A percentile compares a stretch with the other conserved stretches of the same genome.
phyloP scores from a whole-genome alignment of 208 protist species.

The Herpetomonas samuelpessoai region DNA sequence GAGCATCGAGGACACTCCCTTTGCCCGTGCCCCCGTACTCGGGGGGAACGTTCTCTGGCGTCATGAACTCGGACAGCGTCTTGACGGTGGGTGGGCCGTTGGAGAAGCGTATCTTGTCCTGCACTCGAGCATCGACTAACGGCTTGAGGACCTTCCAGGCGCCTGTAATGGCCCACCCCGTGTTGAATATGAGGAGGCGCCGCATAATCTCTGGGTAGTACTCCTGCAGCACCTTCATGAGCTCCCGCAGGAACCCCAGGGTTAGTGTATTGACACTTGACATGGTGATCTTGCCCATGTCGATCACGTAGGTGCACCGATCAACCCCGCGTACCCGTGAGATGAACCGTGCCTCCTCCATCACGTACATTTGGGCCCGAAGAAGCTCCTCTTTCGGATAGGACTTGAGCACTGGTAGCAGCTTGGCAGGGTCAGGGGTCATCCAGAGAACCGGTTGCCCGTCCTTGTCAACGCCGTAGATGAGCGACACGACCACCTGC shows the following conservation, averaged over 20 bases:
- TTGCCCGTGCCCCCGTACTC: conserved; percentile 38
- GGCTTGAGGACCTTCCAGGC: conserved; percentile 76
- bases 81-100: conserved; percentile 38
- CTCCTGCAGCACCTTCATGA: conserved; percentile 58
- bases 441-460: conserved; percentile 73
- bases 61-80: conserved; percentile 39
- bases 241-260: conserved; percentile 46
- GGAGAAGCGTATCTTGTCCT: conserved; percentile 80
- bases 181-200: conserved; percentile 75
- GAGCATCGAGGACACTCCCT: conserved; percentile 24
- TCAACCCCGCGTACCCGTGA: conserved; percentile 33
- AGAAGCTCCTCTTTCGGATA: conserved; percentile 34
- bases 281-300: conserved; percentile 62
- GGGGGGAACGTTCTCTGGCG: conserved; percentile 46
- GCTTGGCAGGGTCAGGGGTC: conserved; percentile 41
- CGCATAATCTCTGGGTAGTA: conserved; percentile 84
- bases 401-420: conserved; percentile 41
- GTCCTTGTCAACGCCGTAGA: conserved; percentile 63
- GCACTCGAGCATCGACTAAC: conserved; percentile 65
- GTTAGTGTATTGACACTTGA: conserved; percentile 49
- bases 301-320: conserved; percentile 72
- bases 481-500: conserved; percentile 25
- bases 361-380: conserved; percentile 52
- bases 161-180: conserved; percentile 66
- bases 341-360: conserved; percentile 60